Evolutionary conservation across 2,329 filamentous ascomycete species (phyloP).

Genomic region (Colletotrichum sp.): DNA sequence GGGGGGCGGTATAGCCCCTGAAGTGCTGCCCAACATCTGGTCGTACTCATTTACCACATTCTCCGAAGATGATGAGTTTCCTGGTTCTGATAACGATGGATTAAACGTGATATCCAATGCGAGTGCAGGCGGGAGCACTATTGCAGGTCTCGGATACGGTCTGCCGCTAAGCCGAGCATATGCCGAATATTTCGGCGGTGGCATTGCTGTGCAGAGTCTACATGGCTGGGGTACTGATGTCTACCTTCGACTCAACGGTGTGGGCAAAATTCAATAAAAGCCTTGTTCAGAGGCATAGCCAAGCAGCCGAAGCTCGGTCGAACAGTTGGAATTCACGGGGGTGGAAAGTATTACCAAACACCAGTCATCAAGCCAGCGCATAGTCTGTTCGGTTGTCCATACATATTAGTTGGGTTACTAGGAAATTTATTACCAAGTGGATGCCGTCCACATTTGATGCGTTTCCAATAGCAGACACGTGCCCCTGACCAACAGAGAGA

Average conservation of each 20-base stretch:
- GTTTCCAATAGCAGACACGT: background rate
- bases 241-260: slow-evolving; percentile 67
- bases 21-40: slow-evolving; percentile 88
- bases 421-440: slow-evolving; percentile 16
- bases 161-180: slow-evolving; percentile 90
- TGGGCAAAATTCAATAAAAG: slow-evolving; percentile 55
- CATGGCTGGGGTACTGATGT: slow-evolving; percentile 89
- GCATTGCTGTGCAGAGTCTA: slow-evolving; percentile 91
- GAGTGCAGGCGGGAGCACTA: slow-evolving; percentile 77
- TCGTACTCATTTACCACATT: slow-evolving; percentile 98
- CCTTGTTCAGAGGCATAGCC: background rate
- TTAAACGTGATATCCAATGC: slow-evolving; percentile 76
- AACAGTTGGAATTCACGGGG: background rate
- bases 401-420: slow-evolving; percentile 6
- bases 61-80: slow-evolving; percentile 59
- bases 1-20: slow-evolving; percentile 89
- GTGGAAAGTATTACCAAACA: background rate
- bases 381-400: background rate
- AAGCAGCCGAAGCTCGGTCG: background rate
- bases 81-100: slow-evolving; percentile 60
- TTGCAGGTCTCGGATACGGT: slow-evolving; percentile 93
- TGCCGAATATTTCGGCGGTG: slow-evolving; percentile 97
- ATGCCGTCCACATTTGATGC: background rate
- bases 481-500: background rate
- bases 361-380: background rate